A percentile compares a stretch with the other conserved stretches of the same genome.
Evolutionary conservation across 2,329 filamentous ascomycete species (phyloP).

Genomic region (Neospermospora avenae): DNA sequence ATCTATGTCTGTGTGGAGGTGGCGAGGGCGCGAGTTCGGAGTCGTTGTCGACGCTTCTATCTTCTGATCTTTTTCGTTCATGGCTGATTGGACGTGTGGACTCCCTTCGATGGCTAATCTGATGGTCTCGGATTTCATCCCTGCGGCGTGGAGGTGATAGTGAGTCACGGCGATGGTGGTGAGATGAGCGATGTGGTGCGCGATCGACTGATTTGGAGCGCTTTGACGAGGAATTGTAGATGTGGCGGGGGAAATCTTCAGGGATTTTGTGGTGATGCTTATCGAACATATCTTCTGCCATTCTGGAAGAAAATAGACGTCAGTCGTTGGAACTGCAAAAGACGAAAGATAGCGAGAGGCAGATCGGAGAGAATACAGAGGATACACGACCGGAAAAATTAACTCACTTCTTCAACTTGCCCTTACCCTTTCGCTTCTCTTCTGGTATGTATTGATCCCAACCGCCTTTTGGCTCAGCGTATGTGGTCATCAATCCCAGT

Average conservation of each 20-base stretch:
- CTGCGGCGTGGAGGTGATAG: not conserved
- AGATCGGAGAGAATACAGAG: not conserved
- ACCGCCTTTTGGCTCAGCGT: constrained; percentile 18
- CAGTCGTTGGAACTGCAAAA: not conserved
- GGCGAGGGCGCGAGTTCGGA: not conserved
- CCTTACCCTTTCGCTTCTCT: constrained; percentile 8
- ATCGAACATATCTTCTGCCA: constrained; percentile 7
- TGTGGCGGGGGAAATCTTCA: not conserved
- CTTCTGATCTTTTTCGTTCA: not conserved
- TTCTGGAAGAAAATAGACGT: not conserved
- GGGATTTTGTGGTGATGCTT: constrained; percentile 7
- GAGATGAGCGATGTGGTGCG: not conserved
- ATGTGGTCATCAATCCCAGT: constrained; percentile 6
- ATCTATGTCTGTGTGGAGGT: not conserved
- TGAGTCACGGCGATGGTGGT: not conserved
- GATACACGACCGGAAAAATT: too few relatives aligned
- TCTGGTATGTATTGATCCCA: constrained; percentile 17
- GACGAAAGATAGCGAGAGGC: not conserved
- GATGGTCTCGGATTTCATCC: not conserved
- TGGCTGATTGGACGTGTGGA: not conserved
- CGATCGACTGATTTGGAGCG: constrained; percentile 2
- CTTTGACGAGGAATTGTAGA: not conserved
- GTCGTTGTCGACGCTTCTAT: not conserved
- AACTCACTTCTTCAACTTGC: constrained; percentile 9
- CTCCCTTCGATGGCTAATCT: not conserved